Base-by-base conservation (phyloP, 148 eudicot species). In the Camellia lanceoleosa region DNA sequence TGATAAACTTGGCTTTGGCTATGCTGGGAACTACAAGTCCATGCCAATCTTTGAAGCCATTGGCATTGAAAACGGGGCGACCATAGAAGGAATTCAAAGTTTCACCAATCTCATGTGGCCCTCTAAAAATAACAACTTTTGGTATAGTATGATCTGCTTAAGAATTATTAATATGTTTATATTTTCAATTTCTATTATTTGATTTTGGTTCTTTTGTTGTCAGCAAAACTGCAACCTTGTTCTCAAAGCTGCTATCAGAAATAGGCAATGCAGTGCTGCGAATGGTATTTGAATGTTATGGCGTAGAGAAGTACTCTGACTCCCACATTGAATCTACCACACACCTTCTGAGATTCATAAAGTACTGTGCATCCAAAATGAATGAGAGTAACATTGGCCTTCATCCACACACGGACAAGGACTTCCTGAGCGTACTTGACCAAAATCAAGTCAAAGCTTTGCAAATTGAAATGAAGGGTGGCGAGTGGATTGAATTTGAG, bases 231-330 rank as follows among this genome's bases (percentile, higher is more conserved):
- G 47, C 86, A 51, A 74, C 79, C 52, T 10, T 70, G 66, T 90
- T 86, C 68, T 83, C 89, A n/a, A 87, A 84, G 83, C 59, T 79
- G 47, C 64, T 85, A 54, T 71, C 83, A 0, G 87, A 87, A 67
- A 74, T 90, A 74, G 88, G 85, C 15, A 78, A 80, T 11, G 19
- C 82, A 82, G 84, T 86, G 9, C 75, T 76, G 62, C 78, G 78
- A 65, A 91, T 91, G 94, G 84, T 82, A 6, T 85, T 86, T 19
- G 89, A 84, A 78, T 85, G 89, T 73, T 91, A 91, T 68, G 90
- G 88, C 5, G 85, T 85, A 7, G 84, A 83, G 41, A 89, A 87
- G 78, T 82, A 86, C 80, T 79, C 77, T 4, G 71, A 85, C 0
- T 75, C 86, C 19, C 85, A 84, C 42, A 67, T 65, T 13, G 69